Percentiles rank a stretch among this genome's conserved stretches.
These are phyloP conservation scores for Sarocladium oryzae DNA, from an alignment of 2,329 filamentous ascomycete genomes.

Conservation along the genomic window DNA sequence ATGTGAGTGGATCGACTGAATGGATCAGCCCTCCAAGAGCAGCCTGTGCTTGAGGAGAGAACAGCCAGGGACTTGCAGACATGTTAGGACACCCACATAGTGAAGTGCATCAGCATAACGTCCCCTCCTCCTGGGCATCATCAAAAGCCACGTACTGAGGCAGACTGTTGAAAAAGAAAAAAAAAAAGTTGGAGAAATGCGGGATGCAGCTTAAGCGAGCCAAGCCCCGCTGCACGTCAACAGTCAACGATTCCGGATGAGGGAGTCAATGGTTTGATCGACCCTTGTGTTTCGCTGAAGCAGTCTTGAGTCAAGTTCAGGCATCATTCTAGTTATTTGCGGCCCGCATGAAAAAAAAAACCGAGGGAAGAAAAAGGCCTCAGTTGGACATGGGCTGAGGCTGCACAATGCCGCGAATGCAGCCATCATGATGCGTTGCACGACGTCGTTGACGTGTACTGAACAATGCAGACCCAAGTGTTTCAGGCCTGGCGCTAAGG, in stretches of 20 bases:
- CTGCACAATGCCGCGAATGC: constrained; percentile 6
- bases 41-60: not conserved
- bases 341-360: not conserved
- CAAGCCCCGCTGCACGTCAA: constrained; percentile 8
- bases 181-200: constrained; percentile 2
- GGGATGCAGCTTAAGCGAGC: constrained; percentile 9
- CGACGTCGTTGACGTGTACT: not conserved
- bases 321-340: too few species aligned
- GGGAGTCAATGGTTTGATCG: not conserved
- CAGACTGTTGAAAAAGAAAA: too few species aligned
- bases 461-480: not conserved
- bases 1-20: not conserved
- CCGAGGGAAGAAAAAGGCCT: too few species aligned
- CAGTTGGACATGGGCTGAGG: not conserved
- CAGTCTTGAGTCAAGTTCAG: not conserved
- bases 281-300: not conserved
- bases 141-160: too few species aligned
- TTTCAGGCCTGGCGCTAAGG: constrained; percentile 3
- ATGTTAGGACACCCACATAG: not conserved
- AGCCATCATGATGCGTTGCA: not conserved
- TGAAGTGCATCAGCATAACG: too few species aligned
- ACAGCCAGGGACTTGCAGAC: not conserved
- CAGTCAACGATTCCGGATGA: not conserved
- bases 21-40: too few species aligned
- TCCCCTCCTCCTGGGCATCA: too few species aligned